Base-by-base conservation (phyloP, 208 protist species). In the Porcisia deanei region DNA sequence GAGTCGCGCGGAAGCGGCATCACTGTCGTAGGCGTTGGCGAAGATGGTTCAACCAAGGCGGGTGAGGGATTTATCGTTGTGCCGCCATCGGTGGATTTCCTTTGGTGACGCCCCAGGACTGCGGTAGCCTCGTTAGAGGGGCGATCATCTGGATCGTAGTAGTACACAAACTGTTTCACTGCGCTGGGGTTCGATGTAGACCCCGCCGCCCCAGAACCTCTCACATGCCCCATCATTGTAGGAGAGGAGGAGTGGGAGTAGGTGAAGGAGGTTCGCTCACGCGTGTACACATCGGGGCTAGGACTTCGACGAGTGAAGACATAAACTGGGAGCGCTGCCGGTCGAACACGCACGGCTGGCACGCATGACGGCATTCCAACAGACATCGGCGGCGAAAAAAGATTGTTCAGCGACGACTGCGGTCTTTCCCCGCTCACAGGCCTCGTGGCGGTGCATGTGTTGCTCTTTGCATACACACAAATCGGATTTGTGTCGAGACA, bases 241-340 rank as follows among this genome's bases (percentile, higher is more conserved):
- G 47, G 60, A 34, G 55, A 41, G 12, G 54, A 53, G 63, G 63
- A 25, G 41, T 14, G 10, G 8, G 37, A 22, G 14, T 25, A 18
- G 41, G 63, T 73, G 59, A 78, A 74, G 70, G 25, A 66, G 75
- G 1, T 63, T 3, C 71, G 73, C 58, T 91, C 81, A 43, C 84
- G 76, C 2, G 88, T 90, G 65, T 81, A 82, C 30, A 55, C 77
- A 58, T 84, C 84, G 1, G 90, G 88, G 71, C 90, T 94, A 49
- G 66, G 81, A 66, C 86, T 88, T 61, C 90, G 90, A 1, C 86
- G 73, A 65, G 88, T 76, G 82, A 94, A 91, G 68, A 94, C 77
- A 76, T 91, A 94, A 3, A 94, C 90, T 1, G 90, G 90, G 54
- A 94, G 75, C 18, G 61, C 65, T 30, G 90, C 83, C 1, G 87